A percentile compares a stretch with the other conserved stretches of the same genome.
Evolutionary conservation across 2,329 filamentous ascomycete species (phyloP).

Genomic region (Beauveria medogensis): DNA sequence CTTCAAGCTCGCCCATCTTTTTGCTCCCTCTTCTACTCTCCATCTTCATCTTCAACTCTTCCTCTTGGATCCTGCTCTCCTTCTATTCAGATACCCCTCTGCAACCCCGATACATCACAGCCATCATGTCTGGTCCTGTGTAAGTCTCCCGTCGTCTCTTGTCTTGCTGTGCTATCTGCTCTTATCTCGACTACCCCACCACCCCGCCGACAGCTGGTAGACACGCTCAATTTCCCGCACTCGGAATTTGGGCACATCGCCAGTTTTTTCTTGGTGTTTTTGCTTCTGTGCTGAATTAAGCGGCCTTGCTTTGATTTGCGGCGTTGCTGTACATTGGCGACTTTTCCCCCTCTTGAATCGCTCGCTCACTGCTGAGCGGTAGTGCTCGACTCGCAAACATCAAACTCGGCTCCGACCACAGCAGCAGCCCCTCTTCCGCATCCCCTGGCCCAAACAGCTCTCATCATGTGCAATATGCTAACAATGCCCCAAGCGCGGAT

Average conservation of each 20-base stretch:
- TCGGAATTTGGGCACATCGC: slow-evolving; percentile 4
- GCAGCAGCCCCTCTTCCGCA: slow-evolving; percentile 27
- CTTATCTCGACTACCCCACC: slow-evolving; percentile 16
- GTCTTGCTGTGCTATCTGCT: slow-evolving; percentile 17
- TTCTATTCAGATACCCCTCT: background rate
- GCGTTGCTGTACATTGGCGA: slow-evolving; percentile 17
- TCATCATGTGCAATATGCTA: slow-evolving; percentile 40
- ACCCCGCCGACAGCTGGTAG: slow-evolving; percentile 7
- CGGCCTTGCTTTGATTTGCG: background rate
- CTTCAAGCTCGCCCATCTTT: slow-evolving; percentile 5
- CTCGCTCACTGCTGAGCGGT: slow-evolving; percentile 21
- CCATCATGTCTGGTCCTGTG: slow-evolving; percentile 59
- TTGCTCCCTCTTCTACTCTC: slow-evolving; percentile 2
- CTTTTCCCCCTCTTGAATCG: background rate
- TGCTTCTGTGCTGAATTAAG: background rate
- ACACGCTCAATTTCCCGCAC: slow-evolving; percentile 12
- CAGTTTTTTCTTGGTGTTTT: slow-evolving; percentile 11
- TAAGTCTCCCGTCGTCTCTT: slow-evolving; percentile 39
- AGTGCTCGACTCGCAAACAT: slow-evolving; percentile 70
- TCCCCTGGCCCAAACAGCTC: slow-evolving; percentile 18
- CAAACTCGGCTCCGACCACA: slow-evolving; percentile 56
- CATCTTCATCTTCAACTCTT: background rate
- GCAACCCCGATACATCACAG: background rate
- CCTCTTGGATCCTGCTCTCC: background rate
- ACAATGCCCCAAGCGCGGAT: slow-evolving; percentile 63